These are phyloP conservation scores for Candida manassasensis DNA, from an alignment of 805 yeast genomes.

Conservation along the genomic window DNA sequence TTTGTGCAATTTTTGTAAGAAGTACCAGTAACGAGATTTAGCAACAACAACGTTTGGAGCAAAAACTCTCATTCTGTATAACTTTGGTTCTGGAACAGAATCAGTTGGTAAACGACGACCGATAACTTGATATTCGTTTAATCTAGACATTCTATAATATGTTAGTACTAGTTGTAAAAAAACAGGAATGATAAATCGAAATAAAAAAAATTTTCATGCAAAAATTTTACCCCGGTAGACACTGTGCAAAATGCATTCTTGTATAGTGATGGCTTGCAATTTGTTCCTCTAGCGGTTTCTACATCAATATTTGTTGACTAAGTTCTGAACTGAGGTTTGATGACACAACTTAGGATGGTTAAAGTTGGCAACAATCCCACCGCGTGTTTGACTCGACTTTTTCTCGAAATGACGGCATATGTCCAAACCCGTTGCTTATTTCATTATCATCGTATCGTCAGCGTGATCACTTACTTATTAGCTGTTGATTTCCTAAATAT, in stretches of 20 bases:
- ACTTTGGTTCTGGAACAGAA: conserved; percentile 98
- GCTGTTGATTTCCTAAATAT: conserved; percentile 2
- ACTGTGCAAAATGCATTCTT: no score
- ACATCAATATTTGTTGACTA: no score
- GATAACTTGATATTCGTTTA: conserved; percentile 98
- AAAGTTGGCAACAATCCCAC: no score
- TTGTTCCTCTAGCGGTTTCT: no score
- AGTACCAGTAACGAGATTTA: conserved; percentile 99
- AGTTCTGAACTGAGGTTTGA: no score
- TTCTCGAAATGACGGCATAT: no score
- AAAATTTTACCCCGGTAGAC: no score
- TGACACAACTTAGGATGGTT: no score
- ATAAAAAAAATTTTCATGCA: background rate
- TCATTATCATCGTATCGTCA: background rate
- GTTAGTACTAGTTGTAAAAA: conserved; percentile 22
- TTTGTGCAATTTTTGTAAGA: conserved; percentile 98
- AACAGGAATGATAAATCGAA: no score
- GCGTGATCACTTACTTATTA: conserved; percentile 1
- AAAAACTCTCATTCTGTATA: conserved; percentile 99
- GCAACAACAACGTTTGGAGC: conserved; percentile 99
- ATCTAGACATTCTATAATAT: conserved; percentile 71
- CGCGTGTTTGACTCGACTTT: no score
- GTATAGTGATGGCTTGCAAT: no score
- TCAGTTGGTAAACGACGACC: conserved; percentile 99
- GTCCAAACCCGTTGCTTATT: no score